Evolutionary conservation across 73 alveolate species (phyloP).

Genomic region (Blepharisma stoltei): DNA sequence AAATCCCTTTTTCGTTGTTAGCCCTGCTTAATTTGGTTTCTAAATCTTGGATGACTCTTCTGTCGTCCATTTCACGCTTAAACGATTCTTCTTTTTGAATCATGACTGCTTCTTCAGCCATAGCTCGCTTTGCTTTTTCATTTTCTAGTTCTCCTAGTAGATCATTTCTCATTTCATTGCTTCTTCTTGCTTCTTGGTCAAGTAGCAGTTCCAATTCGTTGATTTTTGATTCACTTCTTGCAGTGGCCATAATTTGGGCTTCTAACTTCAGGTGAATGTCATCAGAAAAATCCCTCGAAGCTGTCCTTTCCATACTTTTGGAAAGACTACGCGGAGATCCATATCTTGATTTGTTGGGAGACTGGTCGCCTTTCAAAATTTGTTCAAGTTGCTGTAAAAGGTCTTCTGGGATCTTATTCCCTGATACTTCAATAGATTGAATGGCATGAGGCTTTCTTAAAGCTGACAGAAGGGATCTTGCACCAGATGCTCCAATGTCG

Average conservation of each 20-base stretch:
- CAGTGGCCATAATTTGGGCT: neutral
- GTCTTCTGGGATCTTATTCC: conserved; percentile 56
- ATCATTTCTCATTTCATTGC: conserved; percentile 39
- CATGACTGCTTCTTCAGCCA: conserved; percentile 45
- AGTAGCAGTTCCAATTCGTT: conserved; percentile 22
- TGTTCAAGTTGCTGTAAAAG: conserved; percentile 37
- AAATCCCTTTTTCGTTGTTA: conserved; percentile 33
- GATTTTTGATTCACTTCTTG: conserved; percentile 35
- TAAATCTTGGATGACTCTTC: conserved; percentile 42
- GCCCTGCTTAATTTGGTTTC: conserved; percentile 35
- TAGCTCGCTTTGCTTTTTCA: conserved; percentile 39
- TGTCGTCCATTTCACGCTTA: conserved; percentile 38
- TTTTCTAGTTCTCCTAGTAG: conserved; percentile 43
- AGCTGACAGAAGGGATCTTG: conserved; percentile 38
- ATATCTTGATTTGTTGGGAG: conserved; percentile 2
- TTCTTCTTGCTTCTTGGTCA: conserved; percentile 39
- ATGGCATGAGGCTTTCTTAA: conserved; percentile 26
- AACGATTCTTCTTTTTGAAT: conserved; percentile 42
- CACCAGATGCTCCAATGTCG: conserved; percentile 50
- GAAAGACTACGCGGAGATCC: neutral
- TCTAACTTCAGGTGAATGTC: conserved; percentile 11
- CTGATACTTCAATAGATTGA: conserved; percentile 39
- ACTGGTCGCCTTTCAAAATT: conserved; percentile 37
- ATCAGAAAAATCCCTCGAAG: neutral
- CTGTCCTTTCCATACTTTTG: neutral